Conservation (phyloP, 768 basidiomycete species). For the Amanita pseudoporphyria region DNA sequence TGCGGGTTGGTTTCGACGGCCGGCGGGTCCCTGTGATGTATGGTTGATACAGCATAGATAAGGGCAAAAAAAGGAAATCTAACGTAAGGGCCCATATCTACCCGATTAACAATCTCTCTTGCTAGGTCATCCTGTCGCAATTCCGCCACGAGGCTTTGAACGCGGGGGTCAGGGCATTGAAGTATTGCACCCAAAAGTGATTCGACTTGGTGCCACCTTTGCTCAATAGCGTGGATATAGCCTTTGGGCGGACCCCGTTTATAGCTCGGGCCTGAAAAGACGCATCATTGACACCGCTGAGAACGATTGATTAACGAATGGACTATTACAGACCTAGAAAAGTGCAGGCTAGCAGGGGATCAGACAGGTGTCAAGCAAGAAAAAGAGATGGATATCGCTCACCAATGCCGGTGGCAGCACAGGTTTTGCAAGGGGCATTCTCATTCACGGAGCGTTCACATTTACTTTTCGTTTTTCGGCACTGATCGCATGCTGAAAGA, state of each 20-base stretch:
- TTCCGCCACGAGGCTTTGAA: constrained; percentile 52
- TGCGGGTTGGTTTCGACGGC: constrained; percentile 48
- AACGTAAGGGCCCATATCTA: constrained; percentile 76
- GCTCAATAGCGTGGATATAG: constrained; percentile 90
- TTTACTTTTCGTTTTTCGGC: constrained; percentile 82
- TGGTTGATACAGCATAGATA: constrained; percentile 4
- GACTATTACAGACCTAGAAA: constrained; percentile 40
- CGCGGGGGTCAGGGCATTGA: constrained; percentile 57
- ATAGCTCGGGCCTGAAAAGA: constrained; percentile 54
- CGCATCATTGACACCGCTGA: not conserved
- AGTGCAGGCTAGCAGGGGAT: constrained; percentile 42
- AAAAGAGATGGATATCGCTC: constrained; percentile 13
- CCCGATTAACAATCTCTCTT: constrained; percentile 63
- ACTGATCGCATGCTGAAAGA: constrained; percentile 71
- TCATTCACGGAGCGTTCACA: constrained; percentile 52
- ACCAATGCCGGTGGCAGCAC: constrained; percentile 47
- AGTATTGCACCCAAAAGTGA: constrained; percentile 79
- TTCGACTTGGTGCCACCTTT: constrained; percentile 87
- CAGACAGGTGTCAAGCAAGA: constrained; percentile 5
- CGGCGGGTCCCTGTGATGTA: constrained; percentile 50
- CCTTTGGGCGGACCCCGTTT: constrained; percentile 84
- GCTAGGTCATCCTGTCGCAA: constrained; percentile 68
- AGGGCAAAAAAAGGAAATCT: constrained; percentile 14
- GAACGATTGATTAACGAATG: not conserved
- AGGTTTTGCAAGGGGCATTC: constrained; percentile 51